A percentile compares a stretch with the other conserved stretches of the same genome.
Conservation (phyloP, 345 rosid genomes). For the Reutealis trisperma region DNA sequence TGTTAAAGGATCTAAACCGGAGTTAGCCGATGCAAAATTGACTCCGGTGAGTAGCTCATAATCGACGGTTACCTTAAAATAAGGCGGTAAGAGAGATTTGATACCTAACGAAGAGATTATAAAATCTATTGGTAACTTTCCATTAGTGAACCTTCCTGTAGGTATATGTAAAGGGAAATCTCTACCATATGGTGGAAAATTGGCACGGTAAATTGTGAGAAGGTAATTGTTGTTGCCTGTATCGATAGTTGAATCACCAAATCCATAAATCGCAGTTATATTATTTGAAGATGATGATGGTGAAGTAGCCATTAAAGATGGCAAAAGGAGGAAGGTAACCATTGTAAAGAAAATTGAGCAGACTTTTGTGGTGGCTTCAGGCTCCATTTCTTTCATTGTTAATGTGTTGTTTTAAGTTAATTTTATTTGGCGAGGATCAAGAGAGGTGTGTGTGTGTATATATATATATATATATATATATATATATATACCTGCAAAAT, state of each 20-base stretch:
- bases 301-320: neutral
- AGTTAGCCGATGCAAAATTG: conserved; percentile 37
- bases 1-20: conserved; percentile 36
- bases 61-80: conserved; percentile 21
- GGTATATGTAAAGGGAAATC: conserved; percentile 29
- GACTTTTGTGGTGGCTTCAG: neutral
- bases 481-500: neutral
- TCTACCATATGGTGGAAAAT: conserved; percentile 35
- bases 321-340: neutral
- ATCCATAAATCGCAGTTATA: conserved; percentile 32
- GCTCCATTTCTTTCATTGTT: neutral
- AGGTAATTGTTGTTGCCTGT: conserved; percentile 43
- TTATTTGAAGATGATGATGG: conserved; percentile 13
- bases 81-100: conserved; percentile 38
- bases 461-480: too few species aligned
- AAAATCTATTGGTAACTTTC: conserved; percentile 39
- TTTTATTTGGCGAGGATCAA: too few species aligned
- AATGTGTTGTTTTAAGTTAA: neutral
- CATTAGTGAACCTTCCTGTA: conserved; percentile 44
- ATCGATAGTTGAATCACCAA: conserved; percentile 45
- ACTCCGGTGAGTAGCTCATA: conserved; percentile 34
- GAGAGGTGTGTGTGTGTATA: too few species aligned
- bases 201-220: conserved; percentile 18
- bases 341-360: neutral
- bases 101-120: conserved; percentile 24